phyloP scores from a whole-genome alignment of 192 early-diverging fungal species.

The Funneliformis mosseae region DNA sequence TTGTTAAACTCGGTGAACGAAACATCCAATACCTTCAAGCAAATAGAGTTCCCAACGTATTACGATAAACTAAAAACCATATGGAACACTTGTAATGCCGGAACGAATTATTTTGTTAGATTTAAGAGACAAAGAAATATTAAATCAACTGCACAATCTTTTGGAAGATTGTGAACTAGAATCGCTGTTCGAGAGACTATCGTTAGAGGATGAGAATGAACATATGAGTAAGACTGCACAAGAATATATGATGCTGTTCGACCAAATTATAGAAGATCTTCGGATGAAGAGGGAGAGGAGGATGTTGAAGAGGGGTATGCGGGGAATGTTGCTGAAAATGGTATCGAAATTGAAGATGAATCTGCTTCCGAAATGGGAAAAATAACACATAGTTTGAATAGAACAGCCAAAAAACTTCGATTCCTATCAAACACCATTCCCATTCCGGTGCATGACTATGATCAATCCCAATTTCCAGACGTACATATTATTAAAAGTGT shows the following conservation, averaged over 20 bases:
- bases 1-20: not conserved
- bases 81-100: not conserved
- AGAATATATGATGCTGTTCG: not conserved
- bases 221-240: not conserved
- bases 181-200: not conserved
- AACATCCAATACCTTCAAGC: not conserved
- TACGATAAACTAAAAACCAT: not conserved
- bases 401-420: not conserved
- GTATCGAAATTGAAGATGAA: no score
- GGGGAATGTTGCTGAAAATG: no score
- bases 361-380: no score
- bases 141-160: conserved; percentile 6
- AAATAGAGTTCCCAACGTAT: not conserved
- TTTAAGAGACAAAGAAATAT: not conserved
- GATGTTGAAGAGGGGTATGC: not conserved
- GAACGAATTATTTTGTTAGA: not conserved
- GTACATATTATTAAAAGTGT: conserved; percentile 10
- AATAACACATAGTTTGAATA: no score
- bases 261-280: conserved; percentile 2
- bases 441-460: not conserved
- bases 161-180: not conserved
- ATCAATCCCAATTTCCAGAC: not conserved
- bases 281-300: not conserved
- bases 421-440: not conserved
- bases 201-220: not conserved